Percentiles rank a stretch among this genome's conserved stretches.
phyloP scores from a whole-genome alignment of 1,139 yeast species.

The Suhomyces wounanorum region DNA sequence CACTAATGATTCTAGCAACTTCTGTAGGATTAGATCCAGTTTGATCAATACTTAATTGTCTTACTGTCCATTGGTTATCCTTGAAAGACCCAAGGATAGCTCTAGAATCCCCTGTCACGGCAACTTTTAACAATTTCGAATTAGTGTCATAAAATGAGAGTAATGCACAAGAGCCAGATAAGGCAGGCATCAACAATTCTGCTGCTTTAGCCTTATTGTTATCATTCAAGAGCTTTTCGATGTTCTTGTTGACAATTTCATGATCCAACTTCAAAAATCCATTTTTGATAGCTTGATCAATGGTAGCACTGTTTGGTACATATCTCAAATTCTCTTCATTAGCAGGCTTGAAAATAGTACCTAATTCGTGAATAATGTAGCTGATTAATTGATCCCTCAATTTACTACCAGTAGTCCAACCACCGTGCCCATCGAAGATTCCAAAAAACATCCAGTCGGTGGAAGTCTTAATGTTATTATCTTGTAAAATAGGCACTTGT shows the following conservation, averaged over 20 bases:
- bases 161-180: constrained; percentile 93
- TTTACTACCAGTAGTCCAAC: constrained; percentile 89
- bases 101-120: constrained; percentile 95
- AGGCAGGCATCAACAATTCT: constrained; percentile 83
- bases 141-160: constrained; percentile 83
- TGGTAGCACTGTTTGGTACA: constrained; percentile 64
- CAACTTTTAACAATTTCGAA: constrained; percentile 74
- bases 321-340: constrained; percentile 48
- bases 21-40: constrained; percentile 92
- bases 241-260: constrained; percentile 77
- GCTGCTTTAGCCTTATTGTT: constrained; percentile 65
- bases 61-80: constrained; percentile 82
- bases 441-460: constrained; percentile 97
- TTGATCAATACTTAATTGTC: constrained; percentile 85
- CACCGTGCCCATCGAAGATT: constrained; percentile 95
- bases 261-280: constrained; percentile 86
- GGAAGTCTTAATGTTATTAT: constrained; percentile 52
- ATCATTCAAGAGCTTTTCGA: constrained; percentile 65
- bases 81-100: constrained; percentile 81
- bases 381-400: constrained; percentile 77
- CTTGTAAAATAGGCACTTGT: constrained; percentile 70
- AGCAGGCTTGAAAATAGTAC: constrained; percentile 62
- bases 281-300: constrained; percentile 76
- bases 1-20: constrained; percentile 77
- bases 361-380: constrained; percentile 75